phyloP scores from a whole-genome alignment of 148 eudicot species.

The Heliosperma pusillum region DNA sequence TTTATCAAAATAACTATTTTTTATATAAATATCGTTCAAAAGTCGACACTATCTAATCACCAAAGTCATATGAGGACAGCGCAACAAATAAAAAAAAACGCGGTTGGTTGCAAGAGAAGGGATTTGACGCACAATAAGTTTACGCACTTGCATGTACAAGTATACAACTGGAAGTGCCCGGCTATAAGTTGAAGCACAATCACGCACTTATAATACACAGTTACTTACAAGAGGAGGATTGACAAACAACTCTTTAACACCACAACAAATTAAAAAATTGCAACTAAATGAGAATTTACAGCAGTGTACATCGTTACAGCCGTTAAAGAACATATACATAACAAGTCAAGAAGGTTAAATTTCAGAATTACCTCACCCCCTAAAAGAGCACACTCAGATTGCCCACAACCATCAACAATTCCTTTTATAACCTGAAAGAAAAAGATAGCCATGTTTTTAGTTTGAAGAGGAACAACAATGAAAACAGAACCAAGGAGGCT shows the following conservation, averaged over 20 bases:
- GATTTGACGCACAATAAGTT: too few species aligned
- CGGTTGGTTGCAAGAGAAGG: too few species aligned
- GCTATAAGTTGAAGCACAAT: too few species aligned
- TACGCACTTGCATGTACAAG: too few species aligned
- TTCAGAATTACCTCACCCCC: conserved; percentile 86
- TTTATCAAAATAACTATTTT: neutral
- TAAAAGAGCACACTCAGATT: conserved; percentile 79
- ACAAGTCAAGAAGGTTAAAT: neutral
- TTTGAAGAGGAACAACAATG: neutral
- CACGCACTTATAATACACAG: neutral
- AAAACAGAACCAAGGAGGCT: neutral
- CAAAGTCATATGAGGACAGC: too few species aligned
- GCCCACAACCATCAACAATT: conserved; percentile 88
- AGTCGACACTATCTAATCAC: too few species aligned
- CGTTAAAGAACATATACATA: neutral
- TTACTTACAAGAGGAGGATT: neutral
- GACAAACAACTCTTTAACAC: neutral
- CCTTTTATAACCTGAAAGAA: conserved; percentile 78
- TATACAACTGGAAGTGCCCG: neutral
- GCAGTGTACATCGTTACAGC: neutral
- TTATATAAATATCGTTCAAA: too few species aligned
- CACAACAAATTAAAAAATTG: too few species aligned
- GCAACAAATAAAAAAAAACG: too few species aligned
- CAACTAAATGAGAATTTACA: too few species aligned
- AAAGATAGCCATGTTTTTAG: neutral